Conservation (phyloP, 768 basidiomycete genomes). For the Amanita muscaria region DNA sequence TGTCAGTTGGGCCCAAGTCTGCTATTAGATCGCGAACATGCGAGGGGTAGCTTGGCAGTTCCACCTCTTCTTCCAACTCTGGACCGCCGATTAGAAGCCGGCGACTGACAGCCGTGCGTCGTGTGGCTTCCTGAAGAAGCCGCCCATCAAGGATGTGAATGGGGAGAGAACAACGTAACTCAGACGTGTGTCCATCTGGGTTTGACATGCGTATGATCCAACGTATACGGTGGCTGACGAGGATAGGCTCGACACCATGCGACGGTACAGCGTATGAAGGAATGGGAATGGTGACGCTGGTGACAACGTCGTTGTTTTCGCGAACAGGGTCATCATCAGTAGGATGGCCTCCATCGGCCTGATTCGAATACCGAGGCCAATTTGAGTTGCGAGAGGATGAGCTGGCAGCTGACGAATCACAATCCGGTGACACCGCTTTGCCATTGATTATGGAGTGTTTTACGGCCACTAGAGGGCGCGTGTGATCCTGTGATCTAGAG, state of each 20-base stretch:
- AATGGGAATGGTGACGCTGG: conserved; percentile 50
- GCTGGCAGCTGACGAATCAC: background rate
- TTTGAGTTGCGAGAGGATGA: background rate
- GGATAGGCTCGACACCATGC: conserved; percentile 68
- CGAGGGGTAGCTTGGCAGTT: conserved; percentile 82
- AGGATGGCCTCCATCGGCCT: too few species aligned
- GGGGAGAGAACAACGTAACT: conserved; percentile 91
- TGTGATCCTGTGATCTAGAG: conserved; percentile 48
- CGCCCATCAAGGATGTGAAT: conserved; percentile 72
- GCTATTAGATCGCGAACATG: conserved; percentile 89
- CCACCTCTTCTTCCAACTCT: conserved; percentile 46
- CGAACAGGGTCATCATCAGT: conserved; percentile 8
- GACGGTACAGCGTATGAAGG: conserved; percentile 60
- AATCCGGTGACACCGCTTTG: conserved; percentile 33
- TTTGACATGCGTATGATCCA: conserved; percentile 79
- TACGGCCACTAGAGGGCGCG: conserved; percentile 47
- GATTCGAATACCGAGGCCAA: too few species aligned
- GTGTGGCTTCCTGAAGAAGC: conserved; percentile 67
- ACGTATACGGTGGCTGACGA: conserved; percentile 68
- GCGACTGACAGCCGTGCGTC: conserved; percentile 65
- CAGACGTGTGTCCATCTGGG: conserved; percentile 85
- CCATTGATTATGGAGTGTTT: conserved; percentile 66
- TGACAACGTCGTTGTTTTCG: conserved; percentile 40
- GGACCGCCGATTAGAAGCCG: conserved; percentile 48
- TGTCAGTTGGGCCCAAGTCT: conserved; percentile 61